Evolutionary conservation across 2,329 filamentous ascomycete species (phyloP), one percentile per base, ranked within the genome.

Genomic region (Diaporthe vexans): DNA sequence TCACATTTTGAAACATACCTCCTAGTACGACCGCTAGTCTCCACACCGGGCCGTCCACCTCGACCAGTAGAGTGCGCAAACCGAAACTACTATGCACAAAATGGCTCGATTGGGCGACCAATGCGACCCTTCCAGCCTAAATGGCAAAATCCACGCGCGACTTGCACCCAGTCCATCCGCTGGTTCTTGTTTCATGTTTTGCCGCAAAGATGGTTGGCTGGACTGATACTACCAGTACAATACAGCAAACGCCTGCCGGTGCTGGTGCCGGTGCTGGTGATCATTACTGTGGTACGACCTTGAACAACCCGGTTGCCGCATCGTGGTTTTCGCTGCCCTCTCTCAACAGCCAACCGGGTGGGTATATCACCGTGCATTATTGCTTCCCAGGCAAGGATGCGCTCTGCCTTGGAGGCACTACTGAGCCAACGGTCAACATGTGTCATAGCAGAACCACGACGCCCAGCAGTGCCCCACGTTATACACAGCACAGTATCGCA

Each of bases 121-220:
- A 56, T 72, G 70, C 70, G 51, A 63, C 70, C 54, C 57, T 52
- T 43, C n/a, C 57, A 63, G 51, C 70, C 70, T 51, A 72, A 65
- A 63, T 33, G 70, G 70, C 57, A 72, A 54, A 63, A 52, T 40
- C n/a, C 21, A 46, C 51, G 56, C 43, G 56, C 33, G 33, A 52
- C n/a, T 26, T 11, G 35, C 33, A 6, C 33, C 48, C 33, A 26
- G 26, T 29, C 17, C 46, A 54, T 43, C 35, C 59, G n/a, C 35
- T 72, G 57, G 57, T 54, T 63, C 33, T 72, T 56, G 70, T 72
- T 72, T 72, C 70, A 72, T 46, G 35, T 72, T 63, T 52, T 52
- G 46, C 57, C 48, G 57, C 69, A 72, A 15, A 52, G 56, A 5
- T n/a, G n/a, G 54, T 40, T 29, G 26, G 67, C 68, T 26, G 35